Evolutionary conservation across 2,329 filamentous ascomycete genomes (phyloP), one percentile per base, ranked within the genome.

Genomic region (Neofusicoccum umdonicola): DNA sequence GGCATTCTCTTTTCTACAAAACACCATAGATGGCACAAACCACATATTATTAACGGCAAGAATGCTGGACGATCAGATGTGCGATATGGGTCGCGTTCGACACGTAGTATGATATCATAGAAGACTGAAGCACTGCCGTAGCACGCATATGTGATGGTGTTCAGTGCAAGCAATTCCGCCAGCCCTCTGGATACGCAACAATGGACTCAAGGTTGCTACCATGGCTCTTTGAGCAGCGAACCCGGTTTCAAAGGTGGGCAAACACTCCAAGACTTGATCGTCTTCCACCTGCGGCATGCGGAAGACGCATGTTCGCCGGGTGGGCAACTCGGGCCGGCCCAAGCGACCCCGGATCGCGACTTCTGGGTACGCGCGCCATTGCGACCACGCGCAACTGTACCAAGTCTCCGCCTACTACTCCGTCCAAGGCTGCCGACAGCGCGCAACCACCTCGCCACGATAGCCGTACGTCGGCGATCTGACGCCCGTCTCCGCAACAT

Each of bases 1-100:
- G 56, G 27, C 50, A 6, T 22, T 44, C 37, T 34, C 27, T 47
- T 31, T 47, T 34, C 34, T 17, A 31, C 56, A 44, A 44, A 60
- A 60, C 48, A 60, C 56, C 56, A 60, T 60, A 60, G 56, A 60
- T 60, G 56, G 27, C 56, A 60, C n/a, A 60, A 47, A 60, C 42
- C 19, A 52, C 3, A 60, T 60, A 60, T 44, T 22, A 47, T 47
- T 60, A 60, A 60, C 56, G 56, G 34, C 41, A 45, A 60, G 52
- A 57, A 12, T 2, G 9, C 19, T 9, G n/a, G n/a, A 60, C 22
- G 27, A 34, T n/a, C 19, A 34, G 3, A 39, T 15, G 8, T 41
- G 37, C 15, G 19, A 27, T 5, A 34, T 34, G 27, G 3, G 11
- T 13, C 11, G 9, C 37, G 9, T 39, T 39, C 11, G 13, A 39